Conservation (phyloP, 768 basidiomycete genomes). For the Amanita jacksonii region DNA sequence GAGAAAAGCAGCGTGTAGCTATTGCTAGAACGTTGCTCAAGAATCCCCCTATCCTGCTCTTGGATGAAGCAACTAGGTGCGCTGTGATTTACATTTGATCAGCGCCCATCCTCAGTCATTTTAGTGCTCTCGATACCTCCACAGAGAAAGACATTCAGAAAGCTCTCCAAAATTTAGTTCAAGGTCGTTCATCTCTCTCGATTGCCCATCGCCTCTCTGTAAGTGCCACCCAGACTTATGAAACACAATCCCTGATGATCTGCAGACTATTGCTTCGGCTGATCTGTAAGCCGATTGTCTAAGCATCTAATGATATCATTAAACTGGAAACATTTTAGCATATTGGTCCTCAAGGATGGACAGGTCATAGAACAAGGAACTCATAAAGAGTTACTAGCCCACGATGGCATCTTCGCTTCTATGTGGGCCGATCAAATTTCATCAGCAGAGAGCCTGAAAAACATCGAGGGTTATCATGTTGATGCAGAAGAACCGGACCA, state of each 20-base stretch:
- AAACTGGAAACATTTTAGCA: slow-evolving; percentile 33
- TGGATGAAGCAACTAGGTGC: slow-evolving; percentile 70
- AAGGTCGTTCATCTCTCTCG: slow-evolving; percentile 64
- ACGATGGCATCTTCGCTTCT: slow-evolving; percentile 63
- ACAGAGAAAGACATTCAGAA: slow-evolving; percentile 89
- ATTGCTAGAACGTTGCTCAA: slow-evolving; percentile 84
- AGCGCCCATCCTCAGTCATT: no score
- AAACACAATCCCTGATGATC: slow-evolving; percentile 13
- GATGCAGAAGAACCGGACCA: slow-evolving; percentile 21
- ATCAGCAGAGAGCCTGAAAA: slow-evolving; percentile 45
- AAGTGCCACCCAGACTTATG: slow-evolving; percentile 20
- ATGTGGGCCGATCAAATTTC: slow-evolving; percentile 88
- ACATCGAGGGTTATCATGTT: slow-evolving; percentile 36
- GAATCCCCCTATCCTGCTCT: slow-evolving; percentile 72
- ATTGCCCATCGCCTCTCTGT: slow-evolving; percentile 77
- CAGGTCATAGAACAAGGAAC: slow-evolving; percentile 76
- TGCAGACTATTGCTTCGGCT: slow-evolving; percentile 45
- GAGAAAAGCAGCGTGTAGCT: slow-evolving; percentile 85
- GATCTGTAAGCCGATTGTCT: slow-evolving; percentile 37
- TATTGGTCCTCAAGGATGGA: slow-evolving; percentile 87
- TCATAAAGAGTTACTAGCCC: slow-evolving; percentile 68
- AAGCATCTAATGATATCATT: neutral
- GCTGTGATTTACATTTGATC: slow-evolving; percentile 6
- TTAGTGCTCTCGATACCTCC: slow-evolving; percentile 79
- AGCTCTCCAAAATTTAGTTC: slow-evolving; percentile 70